These are phyloP conservation scores for Didymosphaeria variabile DNA, from an alignment of 2,329 filamentous ascomycete species.

Conservation along the genomic window DNA sequence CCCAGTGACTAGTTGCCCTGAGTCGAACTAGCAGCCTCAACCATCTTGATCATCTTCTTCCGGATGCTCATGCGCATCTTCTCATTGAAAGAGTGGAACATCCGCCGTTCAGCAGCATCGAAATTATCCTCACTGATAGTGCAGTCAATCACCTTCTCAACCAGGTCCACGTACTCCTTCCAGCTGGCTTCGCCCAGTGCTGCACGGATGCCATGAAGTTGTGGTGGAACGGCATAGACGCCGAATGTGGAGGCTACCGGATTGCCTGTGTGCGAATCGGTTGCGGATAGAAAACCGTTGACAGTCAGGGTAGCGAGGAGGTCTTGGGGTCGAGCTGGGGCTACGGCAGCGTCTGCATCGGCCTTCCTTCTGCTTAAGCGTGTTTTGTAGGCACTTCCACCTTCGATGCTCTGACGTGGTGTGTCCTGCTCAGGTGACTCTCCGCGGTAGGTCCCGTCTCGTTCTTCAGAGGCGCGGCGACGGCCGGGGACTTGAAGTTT, in stretches of 20 bases:
- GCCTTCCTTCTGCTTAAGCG: not conserved
- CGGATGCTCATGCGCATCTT: too few relatives aligned
- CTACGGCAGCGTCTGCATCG: too few relatives aligned
- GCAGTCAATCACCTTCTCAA: not conserved
- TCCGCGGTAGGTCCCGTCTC: not conserved
- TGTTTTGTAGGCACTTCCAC: not conserved
- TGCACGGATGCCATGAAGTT: not conserved
- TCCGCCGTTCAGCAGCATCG: too few relatives aligned
- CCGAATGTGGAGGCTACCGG: not conserved
- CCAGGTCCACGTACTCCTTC: not conserved
- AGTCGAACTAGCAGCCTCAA: too few relatives aligned
- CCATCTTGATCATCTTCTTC: too few relatives aligned
- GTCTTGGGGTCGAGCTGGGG: not conserved
- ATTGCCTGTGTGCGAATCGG: not conserved
- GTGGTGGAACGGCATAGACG: not conserved
- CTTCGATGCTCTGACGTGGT: not conserved
- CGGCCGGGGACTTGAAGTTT: not conserved
- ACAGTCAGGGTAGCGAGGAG: not conserved
- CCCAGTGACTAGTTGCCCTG: too few relatives aligned
- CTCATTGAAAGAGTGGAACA: too few relatives aligned
- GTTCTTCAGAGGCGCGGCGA: too few relatives aligned
- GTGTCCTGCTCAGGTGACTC: not conserved
- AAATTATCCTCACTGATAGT: not conserved
- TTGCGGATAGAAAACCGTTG: not conserved
- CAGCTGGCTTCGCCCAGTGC: conserved; percentile 1